These are phyloP conservation scores for Lentinula sp. DNA, from an alignment of 768 basidiomycete genomes.

Conservation along the genomic window DNA sequence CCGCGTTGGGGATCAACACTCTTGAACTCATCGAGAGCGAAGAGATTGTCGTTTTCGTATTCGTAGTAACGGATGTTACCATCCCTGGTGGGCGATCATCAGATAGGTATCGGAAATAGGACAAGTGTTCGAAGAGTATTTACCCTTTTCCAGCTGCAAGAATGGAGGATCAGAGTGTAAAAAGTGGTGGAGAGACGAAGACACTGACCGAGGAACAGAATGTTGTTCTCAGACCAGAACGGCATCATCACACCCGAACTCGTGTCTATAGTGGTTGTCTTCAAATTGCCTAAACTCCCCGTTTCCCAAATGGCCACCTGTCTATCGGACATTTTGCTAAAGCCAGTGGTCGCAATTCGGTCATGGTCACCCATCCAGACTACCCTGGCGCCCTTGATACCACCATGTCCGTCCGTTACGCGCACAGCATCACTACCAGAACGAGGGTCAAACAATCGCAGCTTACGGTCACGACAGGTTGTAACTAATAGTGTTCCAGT, in stretches of 20 bases:
- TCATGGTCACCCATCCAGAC: slow-evolving; percentile 89
- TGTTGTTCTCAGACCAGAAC: slow-evolving; percentile 93
- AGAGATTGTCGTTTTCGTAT: slow-evolving; percentile 80
- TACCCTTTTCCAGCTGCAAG: slow-evolving; percentile 80
- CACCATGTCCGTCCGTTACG: slow-evolving; percentile 80
- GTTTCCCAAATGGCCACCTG: slow-evolving; percentile 91
- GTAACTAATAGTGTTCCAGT: slow-evolving; percentile 81
- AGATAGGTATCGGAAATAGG: slow-evolving; percentile 4
- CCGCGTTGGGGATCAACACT: slow-evolving; percentile 92
- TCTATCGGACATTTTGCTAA: slow-evolving; percentile 94
- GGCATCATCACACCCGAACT: slow-evolving; percentile 94
- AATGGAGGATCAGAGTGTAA: slow-evolving; percentile 5
- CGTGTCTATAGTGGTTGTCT: slow-evolving; percentile 79
- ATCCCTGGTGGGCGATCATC: slow-evolving; percentile 46
- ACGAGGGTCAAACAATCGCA: slow-evolving; percentile 90
- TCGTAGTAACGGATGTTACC: slow-evolving; percentile 99
- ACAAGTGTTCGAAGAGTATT: slow-evolving; percentile 10
- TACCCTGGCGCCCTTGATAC: slow-evolving; percentile 88
- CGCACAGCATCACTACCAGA: slow-evolving; percentile 77
- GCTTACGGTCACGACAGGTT: slow-evolving; percentile 88
- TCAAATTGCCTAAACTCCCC: slow-evolving; percentile 64
- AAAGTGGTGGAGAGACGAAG: neutral
- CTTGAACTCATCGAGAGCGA: slow-evolving; percentile 77
- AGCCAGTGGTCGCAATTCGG: slow-evolving; percentile 90
- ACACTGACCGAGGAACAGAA: slow-evolving; percentile 69